Evolutionary conservation across 176 grass and related monocot species (phyloP), one percentile per base, ranked within the genome.

Genomic region (Leersia perrieri): DNA sequence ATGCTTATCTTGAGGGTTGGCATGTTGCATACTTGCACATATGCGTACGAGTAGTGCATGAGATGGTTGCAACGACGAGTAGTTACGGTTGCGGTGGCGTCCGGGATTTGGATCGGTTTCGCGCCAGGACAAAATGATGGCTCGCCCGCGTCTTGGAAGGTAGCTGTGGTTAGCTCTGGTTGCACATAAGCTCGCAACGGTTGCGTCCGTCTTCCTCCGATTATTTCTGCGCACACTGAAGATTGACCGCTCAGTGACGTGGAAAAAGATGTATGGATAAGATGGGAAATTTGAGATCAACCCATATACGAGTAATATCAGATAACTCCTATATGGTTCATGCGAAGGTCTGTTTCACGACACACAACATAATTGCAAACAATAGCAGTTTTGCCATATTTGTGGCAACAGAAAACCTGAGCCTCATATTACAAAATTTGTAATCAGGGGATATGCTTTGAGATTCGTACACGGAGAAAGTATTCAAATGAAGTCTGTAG

Each of bases 1-100:
- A 83, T 83, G 66, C 66, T 88, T 79, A 88, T 88, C 74, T 35
- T 65, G 57, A 26, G 3, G 28, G 10, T 58, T 86, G 60, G 83
- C 75, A 68, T 40, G 67, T 28, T 22, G 33, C 45, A 22, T 15
- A 12, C 11, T 1, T 27, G 36, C 5, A 7, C 36, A 39, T 39
- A 39, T n/a, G n/a, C 36, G 44, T 18, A 47, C 44, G n/a, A n/a
- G 14, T 22, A 53, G 47, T 53, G n/a, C n/a, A n/a, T n/a, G 38
- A 30, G 63, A 31, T 12, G 16, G 71, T 7, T 58, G 62, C 68
- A 68, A 84, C 86, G 42, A 36, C 51, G 87, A 62, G 63, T 16
- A 62, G 63, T 16, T 35, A 27, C 75, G 81, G 55, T 33, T 4
- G 70, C 12, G 28, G 51, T 36, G 36, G 28, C 45, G 45, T 33